Evolutionary conservation across 495 filamentous ascomycete species (phyloP).

Genomic region (Penicillium verhagenii): DNA sequence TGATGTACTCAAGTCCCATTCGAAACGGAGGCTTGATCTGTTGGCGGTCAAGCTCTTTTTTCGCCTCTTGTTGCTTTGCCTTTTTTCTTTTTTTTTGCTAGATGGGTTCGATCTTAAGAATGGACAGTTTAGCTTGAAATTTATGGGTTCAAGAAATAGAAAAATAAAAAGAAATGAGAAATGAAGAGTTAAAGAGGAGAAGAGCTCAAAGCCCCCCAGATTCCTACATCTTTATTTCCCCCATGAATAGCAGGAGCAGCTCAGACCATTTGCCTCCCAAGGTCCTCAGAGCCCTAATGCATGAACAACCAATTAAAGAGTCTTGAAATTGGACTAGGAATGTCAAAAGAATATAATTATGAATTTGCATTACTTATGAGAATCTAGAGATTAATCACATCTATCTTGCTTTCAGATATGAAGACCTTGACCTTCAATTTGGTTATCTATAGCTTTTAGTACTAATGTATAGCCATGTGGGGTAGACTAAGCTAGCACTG

Average conservation of each 20-base stretch:
- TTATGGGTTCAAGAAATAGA: too few relatives aligned
- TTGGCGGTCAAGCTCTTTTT: constrained; percentile 18
- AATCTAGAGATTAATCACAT: not conserved
- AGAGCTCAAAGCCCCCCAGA: not conserved
- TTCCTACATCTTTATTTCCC: not conserved
- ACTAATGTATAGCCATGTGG: not conserved
- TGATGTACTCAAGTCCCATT: constrained; percentile 5
- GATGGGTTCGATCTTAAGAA: too few relatives aligned
- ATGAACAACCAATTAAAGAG: too few relatives aligned
- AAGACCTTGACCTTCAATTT: not conserved
- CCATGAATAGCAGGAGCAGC: not conserved
- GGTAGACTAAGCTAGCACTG: not conserved
- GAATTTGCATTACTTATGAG: not conserved
- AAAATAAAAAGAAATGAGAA: not conserved
- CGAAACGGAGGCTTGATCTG: not conserved
- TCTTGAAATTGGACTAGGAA: too few relatives aligned
- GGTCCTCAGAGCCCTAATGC: constrained; percentile 17
- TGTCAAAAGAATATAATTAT: too few relatives aligned
- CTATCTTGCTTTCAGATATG: not conserved
- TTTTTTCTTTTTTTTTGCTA: too few relatives aligned
- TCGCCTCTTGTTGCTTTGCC: too few relatives aligned
- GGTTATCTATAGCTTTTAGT: not conserved
- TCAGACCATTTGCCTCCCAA: constrained; percentile 3
- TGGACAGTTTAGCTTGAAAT: too few relatives aligned
- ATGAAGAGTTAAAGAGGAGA: too few relatives aligned